Conservation (phyloP, 1,139 yeast species). For the Pichia sp. region DNA sequence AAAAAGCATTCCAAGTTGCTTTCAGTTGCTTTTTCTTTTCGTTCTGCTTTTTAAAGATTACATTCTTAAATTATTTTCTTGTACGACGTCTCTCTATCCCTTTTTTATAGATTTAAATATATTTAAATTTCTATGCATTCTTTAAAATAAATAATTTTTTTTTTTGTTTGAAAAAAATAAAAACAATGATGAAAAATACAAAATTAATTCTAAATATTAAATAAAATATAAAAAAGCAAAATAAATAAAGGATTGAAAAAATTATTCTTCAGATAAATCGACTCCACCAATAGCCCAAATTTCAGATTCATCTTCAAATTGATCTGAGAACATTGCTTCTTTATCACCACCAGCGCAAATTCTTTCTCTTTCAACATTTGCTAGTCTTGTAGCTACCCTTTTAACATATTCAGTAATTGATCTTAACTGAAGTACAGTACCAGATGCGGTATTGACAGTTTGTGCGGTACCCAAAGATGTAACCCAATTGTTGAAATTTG, state of each 20-base stretch:
- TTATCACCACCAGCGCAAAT: constrained; percentile 87
- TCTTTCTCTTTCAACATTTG: constrained; percentile 79
- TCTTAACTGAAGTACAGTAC: constrained; percentile 53
- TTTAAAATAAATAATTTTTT: no score
- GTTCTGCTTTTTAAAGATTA: no score
- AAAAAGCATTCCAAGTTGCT: no score
- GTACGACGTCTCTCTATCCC: no score
- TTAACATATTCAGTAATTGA: constrained; percentile 83
- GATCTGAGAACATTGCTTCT: constrained; percentile 77
- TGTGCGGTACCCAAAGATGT: constrained; percentile 22
- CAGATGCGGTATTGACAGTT: constrained; percentile 37
- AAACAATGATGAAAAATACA: neutral
- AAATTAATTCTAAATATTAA: neutral
- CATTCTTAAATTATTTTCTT: no score
- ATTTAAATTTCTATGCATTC: no score
- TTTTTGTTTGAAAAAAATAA: no score
- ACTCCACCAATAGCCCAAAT: constrained; percentile 84
- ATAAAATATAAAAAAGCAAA: neutral
- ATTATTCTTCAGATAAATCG: constrained; percentile 33
- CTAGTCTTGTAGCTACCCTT: constrained; percentile 81
- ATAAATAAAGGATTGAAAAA: neutral
- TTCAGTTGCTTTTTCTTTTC: no score
- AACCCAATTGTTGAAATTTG: constrained; percentile 58
- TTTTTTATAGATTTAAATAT: no score
- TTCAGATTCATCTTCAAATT: constrained; percentile 79